phyloP scores from a whole-genome alignment of 139 green algal species.

The Chlamydomonas applanata region DNA sequence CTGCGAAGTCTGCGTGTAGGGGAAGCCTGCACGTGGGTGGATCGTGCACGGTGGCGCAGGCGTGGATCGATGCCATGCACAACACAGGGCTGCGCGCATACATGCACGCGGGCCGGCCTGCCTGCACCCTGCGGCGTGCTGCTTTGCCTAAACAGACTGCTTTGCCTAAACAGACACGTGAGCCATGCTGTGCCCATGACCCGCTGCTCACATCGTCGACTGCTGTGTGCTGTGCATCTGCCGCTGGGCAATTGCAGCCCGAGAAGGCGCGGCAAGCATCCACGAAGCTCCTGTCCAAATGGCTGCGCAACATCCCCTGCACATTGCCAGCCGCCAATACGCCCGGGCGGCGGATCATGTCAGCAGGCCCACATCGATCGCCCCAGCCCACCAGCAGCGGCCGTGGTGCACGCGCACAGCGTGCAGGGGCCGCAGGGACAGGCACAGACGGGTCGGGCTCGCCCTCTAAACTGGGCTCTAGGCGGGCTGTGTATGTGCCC shows the following conservation, averaged over 20 bases:
- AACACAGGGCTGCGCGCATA: no score
- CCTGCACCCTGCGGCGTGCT: no score
- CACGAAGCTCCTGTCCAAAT: slow-evolving; percentile 4
- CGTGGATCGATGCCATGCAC: no score
- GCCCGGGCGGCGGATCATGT: not conserved
- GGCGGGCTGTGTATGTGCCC: no score
- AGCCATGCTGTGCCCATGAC: no score
- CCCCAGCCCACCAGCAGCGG: not conserved
- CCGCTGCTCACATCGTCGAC: no score
- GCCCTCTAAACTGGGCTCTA: not conserved
- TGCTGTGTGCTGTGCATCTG: no score
- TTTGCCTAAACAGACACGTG: no score
- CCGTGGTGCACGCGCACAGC: not conserved
- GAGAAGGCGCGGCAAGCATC: not conserved
- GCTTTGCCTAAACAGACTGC: no score
- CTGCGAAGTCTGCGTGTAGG: no score
- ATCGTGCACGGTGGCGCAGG: not conserved
- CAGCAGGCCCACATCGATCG: not conserved
- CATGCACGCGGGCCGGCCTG: no score
- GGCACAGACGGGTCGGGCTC: not conserved
- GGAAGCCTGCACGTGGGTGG: no score
- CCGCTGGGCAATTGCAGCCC: not conserved
- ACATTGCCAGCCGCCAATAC: not conserved
- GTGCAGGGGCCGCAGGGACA: not conserved
- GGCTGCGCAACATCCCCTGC: not conserved